These are phyloP conservation scores for Fusarium nodosum DNA, from an alignment of 2,329 filamentous ascomycete genomes.

Conservation along the genomic window DNA sequence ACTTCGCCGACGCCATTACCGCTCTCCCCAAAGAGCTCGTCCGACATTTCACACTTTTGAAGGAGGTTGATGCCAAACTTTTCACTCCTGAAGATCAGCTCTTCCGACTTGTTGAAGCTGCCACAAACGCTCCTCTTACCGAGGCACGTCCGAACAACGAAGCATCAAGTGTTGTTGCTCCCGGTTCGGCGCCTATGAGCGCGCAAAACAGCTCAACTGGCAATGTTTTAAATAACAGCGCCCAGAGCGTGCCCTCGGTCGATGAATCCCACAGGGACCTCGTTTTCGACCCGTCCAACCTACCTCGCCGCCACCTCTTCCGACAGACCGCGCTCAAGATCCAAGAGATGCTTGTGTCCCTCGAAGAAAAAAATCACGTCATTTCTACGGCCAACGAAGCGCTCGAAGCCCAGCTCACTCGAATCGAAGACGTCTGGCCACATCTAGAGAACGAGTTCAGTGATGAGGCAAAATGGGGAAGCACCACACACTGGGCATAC, in stretches of 20 bases:
- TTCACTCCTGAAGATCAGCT: slow-evolving; percentile 88
- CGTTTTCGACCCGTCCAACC: slow-evolving; percentile 69
- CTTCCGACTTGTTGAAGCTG: slow-evolving; percentile 78
- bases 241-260: slow-evolving; percentile 56
- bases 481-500: slow-evolving; percentile 94
- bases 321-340: slow-evolving; percentile 83
- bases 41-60: slow-evolving; percentile 93
- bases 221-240: slow-evolving; percentile 54
- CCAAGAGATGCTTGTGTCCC: slow-evolving; percentile 85
- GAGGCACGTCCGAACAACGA: slow-evolving; percentile 62
- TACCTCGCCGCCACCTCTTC: slow-evolving; percentile 80
- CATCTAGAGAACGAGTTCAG: slow-evolving; percentile 91
- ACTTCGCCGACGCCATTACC: slow-evolving; percentile 92
- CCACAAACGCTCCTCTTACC: slow-evolving; percentile 66
- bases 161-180: slow-evolving; percentile 58
- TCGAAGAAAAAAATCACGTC: slow-evolving; percentile 98
- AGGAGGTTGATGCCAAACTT: slow-evolving; percentile 98
- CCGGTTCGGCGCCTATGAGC: slow-evolving; percentile 63
- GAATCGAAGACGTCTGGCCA: slow-evolving; percentile 89
- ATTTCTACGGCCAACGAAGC: slow-evolving; percentile 93
- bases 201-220: slow-evolving; percentile 64
- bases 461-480: slow-evolving; percentile 94
- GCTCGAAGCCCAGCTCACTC: slow-evolving; percentile 83
- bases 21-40: slow-evolving; percentile 95
- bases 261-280: slow-evolving; percentile 60